phyloP scores from a whole-genome alignment of 2,329 filamentous ascomycete species.

The Taxawa tesnikishii region DNA sequence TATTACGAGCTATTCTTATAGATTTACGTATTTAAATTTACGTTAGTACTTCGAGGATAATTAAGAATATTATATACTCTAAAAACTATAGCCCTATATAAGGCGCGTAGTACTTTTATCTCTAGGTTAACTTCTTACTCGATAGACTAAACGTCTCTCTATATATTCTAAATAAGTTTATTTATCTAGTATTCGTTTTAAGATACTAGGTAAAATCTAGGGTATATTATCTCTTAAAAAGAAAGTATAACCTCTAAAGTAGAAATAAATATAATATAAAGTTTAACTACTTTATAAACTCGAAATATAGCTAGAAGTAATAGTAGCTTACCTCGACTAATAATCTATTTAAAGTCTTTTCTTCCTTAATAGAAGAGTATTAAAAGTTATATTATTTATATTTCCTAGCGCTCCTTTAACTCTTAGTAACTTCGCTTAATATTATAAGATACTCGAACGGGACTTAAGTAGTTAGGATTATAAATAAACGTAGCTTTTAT shows the following conservation, averaged over 20 bases:
- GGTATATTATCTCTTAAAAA: too few relatives aligned
- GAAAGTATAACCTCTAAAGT: slow-evolving; percentile 5
- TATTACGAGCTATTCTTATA: too few relatives aligned
- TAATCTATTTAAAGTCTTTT: slow-evolving; percentile 4
- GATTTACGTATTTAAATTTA: too few relatives aligned
- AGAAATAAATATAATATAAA: slow-evolving; percentile 2
- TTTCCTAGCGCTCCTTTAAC: slow-evolving; percentile 1
- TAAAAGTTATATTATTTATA: neutral
- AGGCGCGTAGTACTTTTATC: too few relatives aligned
- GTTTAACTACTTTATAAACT: neutral
- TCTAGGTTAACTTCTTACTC: too few relatives aligned
- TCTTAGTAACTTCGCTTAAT: neutral
- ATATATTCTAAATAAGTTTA: too few relatives aligned
- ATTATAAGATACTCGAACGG: slow-evolving; percentile 2
- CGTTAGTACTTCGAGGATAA: too few relatives aligned
- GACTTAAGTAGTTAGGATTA: slow-evolving; percentile 7
- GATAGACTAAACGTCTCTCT: too few relatives aligned
- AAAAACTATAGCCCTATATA: too few relatives aligned
- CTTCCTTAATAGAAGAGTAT: neutral
- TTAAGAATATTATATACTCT: too few relatives aligned
- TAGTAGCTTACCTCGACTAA: slow-evolving; percentile 4
- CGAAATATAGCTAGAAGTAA: slow-evolving; percentile 5
- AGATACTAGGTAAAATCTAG: too few relatives aligned
- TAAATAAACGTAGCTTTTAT: slow-evolving; percentile 5
- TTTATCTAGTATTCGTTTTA: too few relatives aligned